Percentiles rank a stretch among this genome's conserved stretches.
Conservation (phyloP, 768 basidiomycete genomes). For the Phaffia australis region DNA sequence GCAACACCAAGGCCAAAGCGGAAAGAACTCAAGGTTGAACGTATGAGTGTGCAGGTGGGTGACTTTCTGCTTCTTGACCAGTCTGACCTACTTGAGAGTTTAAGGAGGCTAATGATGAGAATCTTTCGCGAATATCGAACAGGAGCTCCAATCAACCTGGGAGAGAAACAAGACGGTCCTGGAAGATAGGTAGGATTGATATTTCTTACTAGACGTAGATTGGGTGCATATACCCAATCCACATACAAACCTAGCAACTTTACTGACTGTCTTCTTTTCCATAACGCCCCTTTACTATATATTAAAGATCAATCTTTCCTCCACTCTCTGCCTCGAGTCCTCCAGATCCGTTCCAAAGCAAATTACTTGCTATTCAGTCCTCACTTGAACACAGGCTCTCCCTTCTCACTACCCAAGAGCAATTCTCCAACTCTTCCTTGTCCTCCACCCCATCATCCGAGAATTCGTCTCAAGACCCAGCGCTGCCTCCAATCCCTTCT, state of each 20-base stretch:
- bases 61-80: not conserved
- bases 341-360: conserved; percentile 10
- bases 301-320: conserved; percentile 7
- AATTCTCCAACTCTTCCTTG: not conserved
- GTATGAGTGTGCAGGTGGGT: conserved; percentile 5
- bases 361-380: conserved; percentile 4
- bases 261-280: not conserved
- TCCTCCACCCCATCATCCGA: too few species aligned
- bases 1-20: not conserved
- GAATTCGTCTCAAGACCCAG: not conserved
- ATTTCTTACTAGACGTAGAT: too few species aligned
- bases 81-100: not conserved
- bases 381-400: conserved; percentile 14
- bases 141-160: conserved; percentile 2
- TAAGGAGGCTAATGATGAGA: not conserved
- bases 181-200: conserved; percentile 1
- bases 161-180: conserved; percentile 9
- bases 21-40: conserved; percentile 7
- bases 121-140: not conserved
- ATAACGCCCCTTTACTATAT: not conserved
- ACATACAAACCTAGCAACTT: too few species aligned
- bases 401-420: conserved; percentile 3
- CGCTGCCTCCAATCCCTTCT: not conserved
- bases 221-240: too few species aligned
- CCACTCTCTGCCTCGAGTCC: conserved; percentile 1